Conservation (phyloP, 1,284 basidiomycete genomes). For the Tetrapyrgos nigripes region DNA sequence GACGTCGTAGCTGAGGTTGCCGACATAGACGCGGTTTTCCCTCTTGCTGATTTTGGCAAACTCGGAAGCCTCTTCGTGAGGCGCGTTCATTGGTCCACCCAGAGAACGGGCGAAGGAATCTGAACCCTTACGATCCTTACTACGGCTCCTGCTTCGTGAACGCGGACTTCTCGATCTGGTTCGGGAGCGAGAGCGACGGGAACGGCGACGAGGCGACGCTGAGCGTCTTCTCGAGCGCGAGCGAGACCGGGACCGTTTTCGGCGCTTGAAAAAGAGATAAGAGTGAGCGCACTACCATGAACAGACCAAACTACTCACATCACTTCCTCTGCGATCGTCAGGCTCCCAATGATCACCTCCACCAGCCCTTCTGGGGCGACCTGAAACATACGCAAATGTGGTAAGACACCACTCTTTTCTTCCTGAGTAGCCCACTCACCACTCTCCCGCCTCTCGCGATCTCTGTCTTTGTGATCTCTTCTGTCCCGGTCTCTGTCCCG, state of each 20-base stretch:
- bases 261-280: conserved; percentile 41
- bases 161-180: conserved; percentile 59
- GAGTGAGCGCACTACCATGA: conserved; percentile 7
- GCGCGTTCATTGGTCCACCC: conserved; percentile 91
- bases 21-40: conserved; percentile 98
- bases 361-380: conserved; percentile 43
- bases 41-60: conserved; percentile 94
- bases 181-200: conserved; percentile 60
- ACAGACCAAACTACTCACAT: conserved; percentile 48
- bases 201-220: conserved; percentile 65
- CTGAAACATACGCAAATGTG: conserved; percentile 20
- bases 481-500: conserved; percentile 48
- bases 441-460: conserved; percentile 59
- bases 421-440: conserved; percentile 45
- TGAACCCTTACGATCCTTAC: conserved; percentile 62
- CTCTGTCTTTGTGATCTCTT: conserved; percentile 49
- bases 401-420: conserved; percentile 2
- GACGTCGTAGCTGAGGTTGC: conserved; percentile 97
- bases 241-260: conserved; percentile 58
- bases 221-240: conserved; percentile 75
- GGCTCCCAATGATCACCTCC: conserved; percentile 82
- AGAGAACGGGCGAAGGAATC: conserved; percentile 80
- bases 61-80: conserved; percentile 87
- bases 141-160: conserved; percentile 66
- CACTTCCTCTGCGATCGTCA: conserved; percentile 67